A percentile compares a stretch with the other conserved stretches of the same genome.
Conservation (phyloP, 441 rosid species). For the Jatropha podagrica region DNA sequence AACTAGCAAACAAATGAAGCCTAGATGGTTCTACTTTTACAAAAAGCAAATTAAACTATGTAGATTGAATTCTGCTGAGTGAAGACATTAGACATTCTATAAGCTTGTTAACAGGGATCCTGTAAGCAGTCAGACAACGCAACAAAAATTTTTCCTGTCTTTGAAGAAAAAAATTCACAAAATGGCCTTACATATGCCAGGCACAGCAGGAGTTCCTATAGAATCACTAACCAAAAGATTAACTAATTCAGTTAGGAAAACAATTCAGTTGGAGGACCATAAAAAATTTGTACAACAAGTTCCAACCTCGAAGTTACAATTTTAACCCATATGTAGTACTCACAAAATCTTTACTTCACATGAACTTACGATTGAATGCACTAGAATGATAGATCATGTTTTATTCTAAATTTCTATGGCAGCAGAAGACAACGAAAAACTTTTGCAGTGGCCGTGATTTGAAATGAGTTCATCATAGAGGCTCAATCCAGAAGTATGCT, state of each 20-base stretch:
- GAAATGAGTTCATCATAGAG: not conserved
- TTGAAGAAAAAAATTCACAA: not conserved
- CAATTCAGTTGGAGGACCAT: no score
- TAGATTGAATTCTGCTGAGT: not conserved
- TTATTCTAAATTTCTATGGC: constrained; percentile 4
- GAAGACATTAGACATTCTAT: not conserved
- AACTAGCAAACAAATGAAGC: constrained; percentile 45
- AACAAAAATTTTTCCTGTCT: not conserved
- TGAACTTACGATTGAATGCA: not conserved
- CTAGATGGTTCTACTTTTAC: not conserved
- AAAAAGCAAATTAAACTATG: not conserved
- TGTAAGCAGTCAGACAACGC: not conserved
- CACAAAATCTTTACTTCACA: no score
- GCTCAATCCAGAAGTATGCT: constrained; percentile 24
- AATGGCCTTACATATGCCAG: not conserved
- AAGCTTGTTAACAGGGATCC: not conserved
- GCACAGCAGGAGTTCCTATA: not conserved
- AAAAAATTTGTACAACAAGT: not conserved
- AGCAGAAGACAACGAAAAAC: not conserved
- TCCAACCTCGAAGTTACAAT: not conserved
- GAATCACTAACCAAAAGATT: not conserved
- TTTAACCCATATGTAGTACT: not conserved
- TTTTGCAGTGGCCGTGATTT: not conserved
- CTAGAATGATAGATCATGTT: not conserved
- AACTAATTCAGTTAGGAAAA: not conserved